Base-by-base conservation (phyloP, 345 rosid species). In the Eutrema yunnanense region DNA sequence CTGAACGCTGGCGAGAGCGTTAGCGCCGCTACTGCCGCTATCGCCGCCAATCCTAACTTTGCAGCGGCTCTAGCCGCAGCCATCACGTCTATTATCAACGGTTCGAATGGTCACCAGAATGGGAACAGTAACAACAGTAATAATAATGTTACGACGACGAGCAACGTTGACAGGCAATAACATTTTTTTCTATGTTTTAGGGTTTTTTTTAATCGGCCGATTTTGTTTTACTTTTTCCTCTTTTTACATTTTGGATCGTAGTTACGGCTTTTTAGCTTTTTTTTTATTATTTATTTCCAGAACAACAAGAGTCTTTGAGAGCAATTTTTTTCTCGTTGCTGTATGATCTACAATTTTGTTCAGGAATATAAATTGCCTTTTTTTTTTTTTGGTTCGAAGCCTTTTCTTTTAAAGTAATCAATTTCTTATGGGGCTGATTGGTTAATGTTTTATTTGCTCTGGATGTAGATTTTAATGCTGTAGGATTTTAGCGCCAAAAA, bases 21-120 rank as follows among this genome's bases (percentile, higher is more conserved):
- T 30, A 90, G 29, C 3, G 75, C 75, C 1, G 62, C 79, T 51
- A 61, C 58, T 44, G 74, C 99, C 0, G 99, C 96, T 74, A 87
- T 96, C 73, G 86, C 99, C 0, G 83, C 94, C 0, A 90, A 95
- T 49, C 99, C 98, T 3, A 90, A 86, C 77, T 95, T 95, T 85
- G 88, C 99, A 0, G 97, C 98, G 1, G 99, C 96, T 40, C 81
- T 96, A 0, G 99, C 98, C 0, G 98, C 99, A 4, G 98, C 98
- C 61, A 90, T 96, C 78, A 79, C 88, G 30, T 96, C 99, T 60
- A 86, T 96, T 43, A 92, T 96, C 4, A 84, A 84, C 2, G 88
- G 96, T 2, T 72, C 77, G 11, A 71, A 40, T 42, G 46, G 9
- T 69, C 74, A 69, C 12, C 74, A 60, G 37, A 69, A 34, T 67